phyloP scores from a whole-genome alignment of 2,329 filamentous ascomycete species.

The Fonsecaea pugnacius region DNA sequence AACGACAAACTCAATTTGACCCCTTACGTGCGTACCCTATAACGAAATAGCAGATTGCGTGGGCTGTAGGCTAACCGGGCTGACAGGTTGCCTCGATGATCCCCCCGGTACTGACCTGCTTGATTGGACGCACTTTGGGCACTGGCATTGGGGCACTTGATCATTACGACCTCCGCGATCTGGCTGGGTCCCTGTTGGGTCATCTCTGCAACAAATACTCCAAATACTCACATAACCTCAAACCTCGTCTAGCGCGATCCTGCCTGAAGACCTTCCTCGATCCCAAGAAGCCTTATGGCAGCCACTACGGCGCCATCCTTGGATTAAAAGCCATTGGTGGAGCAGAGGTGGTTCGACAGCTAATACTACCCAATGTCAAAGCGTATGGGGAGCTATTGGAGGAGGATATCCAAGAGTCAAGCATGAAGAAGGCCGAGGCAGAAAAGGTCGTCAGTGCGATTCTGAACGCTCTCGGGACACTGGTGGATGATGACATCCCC shows the following conservation, averaged over 20 bases:
- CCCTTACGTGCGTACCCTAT: constrained; percentile 59
- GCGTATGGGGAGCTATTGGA: constrained; percentile 66
- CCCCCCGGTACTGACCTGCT: constrained; percentile 86
- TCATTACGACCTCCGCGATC: constrained; percentile 80
- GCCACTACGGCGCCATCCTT: constrained; percentile 85
- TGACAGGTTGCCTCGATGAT: constrained; percentile 68
- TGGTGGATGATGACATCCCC: constrained; percentile 54
- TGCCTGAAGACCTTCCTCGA: constrained; percentile 92
- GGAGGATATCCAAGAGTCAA: constrained; percentile 56
- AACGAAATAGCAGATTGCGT: neutral
- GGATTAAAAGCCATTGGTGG: constrained; percentile 80
- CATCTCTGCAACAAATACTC: constrained; percentile 81
- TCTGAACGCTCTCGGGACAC: constrained; percentile 58
- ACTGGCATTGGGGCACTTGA: constrained; percentile 55
- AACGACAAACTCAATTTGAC: constrained; percentile 80
- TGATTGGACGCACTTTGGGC: constrained; percentile 82
- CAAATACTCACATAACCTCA: constrained; percentile 77
- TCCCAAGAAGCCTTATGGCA: constrained; percentile 76
- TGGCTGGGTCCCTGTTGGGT: constrained; percentile 79
- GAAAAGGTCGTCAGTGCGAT: constrained; percentile 64
- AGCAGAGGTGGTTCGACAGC: constrained; percentile 63
- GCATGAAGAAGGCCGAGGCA: constrained; percentile 61
- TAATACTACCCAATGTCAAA: constrained; percentile 69
- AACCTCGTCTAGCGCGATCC: constrained; percentile 86
- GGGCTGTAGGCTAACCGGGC: constrained; percentile 5